Conservation (phyloP, 2,329 filamentous ascomycete species). For the Periconia sp. region DNA sequence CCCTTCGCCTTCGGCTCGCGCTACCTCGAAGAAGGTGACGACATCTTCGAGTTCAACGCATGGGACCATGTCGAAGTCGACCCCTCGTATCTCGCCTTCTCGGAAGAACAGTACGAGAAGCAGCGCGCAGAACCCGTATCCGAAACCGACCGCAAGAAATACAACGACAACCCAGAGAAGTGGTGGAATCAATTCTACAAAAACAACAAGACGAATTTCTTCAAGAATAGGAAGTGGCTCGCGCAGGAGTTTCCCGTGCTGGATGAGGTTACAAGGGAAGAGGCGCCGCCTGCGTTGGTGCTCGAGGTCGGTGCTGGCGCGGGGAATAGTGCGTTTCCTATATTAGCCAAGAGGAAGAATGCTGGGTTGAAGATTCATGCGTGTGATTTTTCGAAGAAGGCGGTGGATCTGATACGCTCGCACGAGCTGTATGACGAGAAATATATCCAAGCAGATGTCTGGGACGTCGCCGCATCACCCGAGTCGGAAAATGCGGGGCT, state of each 20-base stretch:
- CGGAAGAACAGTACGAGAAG: slow-evolving; percentile 80
- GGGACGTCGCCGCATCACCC: slow-evolving; percentile 73
- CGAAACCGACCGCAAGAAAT: slow-evolving; percentile 90
- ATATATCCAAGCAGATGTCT: slow-evolving; percentile 86
- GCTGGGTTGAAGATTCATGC: slow-evolving; percentile 82
- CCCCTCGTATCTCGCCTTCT: slow-evolving; percentile 83
- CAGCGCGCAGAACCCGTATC: slow-evolving; percentile 87
- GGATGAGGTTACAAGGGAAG: slow-evolving; percentile 72
- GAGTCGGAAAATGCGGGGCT: slow-evolving; percentile 61
- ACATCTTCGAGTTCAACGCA: slow-evolving; percentile 97
- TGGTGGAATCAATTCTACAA: slow-evolving; percentile 99
- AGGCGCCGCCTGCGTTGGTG: slow-evolving; percentile 72
- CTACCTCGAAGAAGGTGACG: slow-evolving; percentile 79
- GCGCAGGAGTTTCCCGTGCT: slow-evolving; percentile 94
- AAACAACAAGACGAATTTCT: slow-evolving; percentile 96
- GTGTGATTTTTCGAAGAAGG: slow-evolving; percentile 94
- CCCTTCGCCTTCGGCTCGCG: slow-evolving; percentile 96
- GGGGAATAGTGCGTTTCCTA: slow-evolving; percentile 94
- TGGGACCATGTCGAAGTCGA: slow-evolving; percentile 99
- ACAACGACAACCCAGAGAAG: slow-evolving; percentile 88
- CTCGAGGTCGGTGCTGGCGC: slow-evolving; percentile 95
- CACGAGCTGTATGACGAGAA: slow-evolving; percentile 76
- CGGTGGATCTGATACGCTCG: slow-evolving; percentile 87
- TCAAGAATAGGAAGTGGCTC: slow-evolving; percentile 98
- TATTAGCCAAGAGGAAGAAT: slow-evolving; percentile 85